phyloP scores from a whole-genome alignment of 2,329 filamentous ascomycete genomes.

The Trichoderma brevicompactum region DNA sequence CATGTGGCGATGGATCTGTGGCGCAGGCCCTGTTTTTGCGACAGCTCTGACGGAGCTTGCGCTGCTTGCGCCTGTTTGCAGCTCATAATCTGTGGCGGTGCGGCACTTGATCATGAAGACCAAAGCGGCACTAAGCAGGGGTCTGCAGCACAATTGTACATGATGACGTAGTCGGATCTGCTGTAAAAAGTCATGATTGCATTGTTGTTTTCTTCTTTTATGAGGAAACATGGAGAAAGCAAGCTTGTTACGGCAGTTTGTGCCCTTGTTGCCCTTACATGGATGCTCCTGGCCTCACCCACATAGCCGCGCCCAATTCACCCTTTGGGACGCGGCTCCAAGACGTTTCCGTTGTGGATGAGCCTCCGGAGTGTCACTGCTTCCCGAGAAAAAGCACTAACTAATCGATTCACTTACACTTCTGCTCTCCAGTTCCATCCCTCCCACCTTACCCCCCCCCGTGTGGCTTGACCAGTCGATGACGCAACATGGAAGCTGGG shows the following conservation, averaged over 20 bases:
- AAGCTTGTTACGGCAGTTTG: too few relatives aligned
- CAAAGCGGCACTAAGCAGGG: conserved; percentile 18
- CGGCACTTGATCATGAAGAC: background rate
- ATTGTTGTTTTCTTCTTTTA: too few relatives aligned
- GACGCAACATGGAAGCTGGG: conserved; percentile 38
- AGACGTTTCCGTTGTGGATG: too few relatives aligned
- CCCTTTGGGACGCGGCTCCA: too few relatives aligned
- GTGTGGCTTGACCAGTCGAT: conserved; percentile 38
- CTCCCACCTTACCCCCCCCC: background rate
- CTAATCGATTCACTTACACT: background rate
- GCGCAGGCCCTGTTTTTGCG: background rate
- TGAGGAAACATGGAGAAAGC: too few relatives aligned
- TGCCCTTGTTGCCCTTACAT: too few relatives aligned
- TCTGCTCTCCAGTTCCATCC: background rate
- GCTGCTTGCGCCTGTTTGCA: too few relatives aligned
- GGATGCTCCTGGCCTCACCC: too few relatives aligned
- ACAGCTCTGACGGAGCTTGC: background rate
- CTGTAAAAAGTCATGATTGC: too few relatives aligned
- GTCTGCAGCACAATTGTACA: conserved; percentile 13
- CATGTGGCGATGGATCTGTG: conserved; percentile 20
- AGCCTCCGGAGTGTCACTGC: background rate
- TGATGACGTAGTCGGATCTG: conserved; percentile 12
- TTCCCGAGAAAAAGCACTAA: too few relatives aligned
- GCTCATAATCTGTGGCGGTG: conserved; percentile 15
- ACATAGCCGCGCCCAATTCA: too few relatives aligned